Conservation (phyloP, 345 rosid genomes). For the Gossypium sturtianum region DNA sequence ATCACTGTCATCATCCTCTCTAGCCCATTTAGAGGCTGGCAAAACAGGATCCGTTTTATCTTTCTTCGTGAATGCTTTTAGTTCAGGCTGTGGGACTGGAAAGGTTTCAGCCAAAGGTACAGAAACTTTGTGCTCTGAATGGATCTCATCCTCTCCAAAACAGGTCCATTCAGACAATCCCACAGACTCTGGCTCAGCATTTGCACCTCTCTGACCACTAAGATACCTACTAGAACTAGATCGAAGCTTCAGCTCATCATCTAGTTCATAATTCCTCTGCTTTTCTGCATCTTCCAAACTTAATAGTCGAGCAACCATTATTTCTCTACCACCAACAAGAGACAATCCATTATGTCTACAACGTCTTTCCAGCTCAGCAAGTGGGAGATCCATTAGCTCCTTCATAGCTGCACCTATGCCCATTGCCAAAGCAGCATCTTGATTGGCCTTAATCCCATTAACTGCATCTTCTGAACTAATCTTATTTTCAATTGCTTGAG, state of each 20-base stretch:
- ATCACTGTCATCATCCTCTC: slow-evolving; percentile 86
- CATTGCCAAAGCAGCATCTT: slow-evolving; percentile 92
- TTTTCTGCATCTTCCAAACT: slow-evolving; percentile 95
- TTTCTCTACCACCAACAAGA: slow-evolving; percentile 93
- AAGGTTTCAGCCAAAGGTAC: slow-evolving; percentile 33
- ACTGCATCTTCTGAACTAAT: slow-evolving; percentile 34
- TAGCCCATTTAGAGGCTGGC: slow-evolving; percentile 95
- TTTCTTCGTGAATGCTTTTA: slow-evolving; percentile 52
- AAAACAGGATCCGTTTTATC: slow-evolving; percentile 74
- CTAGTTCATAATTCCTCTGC: slow-evolving; percentile 76
- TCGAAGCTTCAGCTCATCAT: slow-evolving; percentile 62
- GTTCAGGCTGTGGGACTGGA: slow-evolving; percentile 62
- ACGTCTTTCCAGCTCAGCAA: slow-evolving; percentile 90
- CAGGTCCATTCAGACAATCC: slow-evolving; percentile 41
- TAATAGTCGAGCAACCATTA: slow-evolving; percentile 89
- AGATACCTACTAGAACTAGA: slow-evolving; percentile 43
- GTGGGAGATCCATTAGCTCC: slow-evolving; percentile 87
- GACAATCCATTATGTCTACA: slow-evolving; percentile 98
- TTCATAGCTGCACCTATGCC: slow-evolving; percentile 86
- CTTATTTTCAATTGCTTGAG: slow-evolving; percentile 79
- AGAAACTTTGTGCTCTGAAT: slow-evolving; percentile 41
- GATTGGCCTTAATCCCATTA: slow-evolving; percentile 47
- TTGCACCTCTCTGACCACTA: slow-evolving; percentile 46
- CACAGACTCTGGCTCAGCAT: slow-evolving; percentile 39
- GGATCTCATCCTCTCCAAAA: slow-evolving; percentile 43